Evolutionary conservation across 139 green algal genomes (phyloP), one percentile per base, ranked within the genome.

Genomic region (Parachlorella kessleri): DNA sequence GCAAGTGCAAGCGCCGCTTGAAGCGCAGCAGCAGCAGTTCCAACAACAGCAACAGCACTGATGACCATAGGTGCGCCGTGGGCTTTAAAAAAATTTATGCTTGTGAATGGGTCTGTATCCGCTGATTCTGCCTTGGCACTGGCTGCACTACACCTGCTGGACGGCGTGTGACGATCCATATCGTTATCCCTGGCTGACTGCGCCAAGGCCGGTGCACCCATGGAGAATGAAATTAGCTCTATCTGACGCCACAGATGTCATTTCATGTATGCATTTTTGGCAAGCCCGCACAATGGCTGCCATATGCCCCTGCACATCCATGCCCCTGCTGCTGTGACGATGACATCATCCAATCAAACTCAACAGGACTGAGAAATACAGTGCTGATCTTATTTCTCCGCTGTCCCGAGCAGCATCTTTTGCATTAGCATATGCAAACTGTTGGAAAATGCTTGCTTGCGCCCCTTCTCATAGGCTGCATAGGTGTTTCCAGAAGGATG

Each of bases 131-230:
- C 48, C 6, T 9, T 18, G 10, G 37, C 26, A 2, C 37, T 48
- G 53, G n/a, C 55, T 72, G n/a, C 39, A 0, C 7, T 38, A 0
- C 41, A 21, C 6, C 6, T 73, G 64, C 55, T 76, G 54, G 73
- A 35, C 10, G 10, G 48, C 48, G 48, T 18, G 69, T 77, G 82
- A 70, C 82, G 33, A 79, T 55, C 80, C 81, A 42, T 76, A 36
- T 42, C 91, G 90, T 95, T 94, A 95, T 95, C 91, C 90, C 90
- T 95, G 90, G 90, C 90, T 79, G 83, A 94, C 67, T 68, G 75
- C 48, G 69, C 82, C 73, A 78, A 92, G 85, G 85, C 86, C 83
- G 88, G 80, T 80, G 55, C 79, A 53, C 26, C 40, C 23, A 18
- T 92, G 88, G 83, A 75, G 86, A 93, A 55, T 36, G 73, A 80